These are phyloP conservation scores for Camptophora hylomeconis DNA, from an alignment of 2,329 filamentous ascomycete species.

Conservation along the genomic window DNA sequence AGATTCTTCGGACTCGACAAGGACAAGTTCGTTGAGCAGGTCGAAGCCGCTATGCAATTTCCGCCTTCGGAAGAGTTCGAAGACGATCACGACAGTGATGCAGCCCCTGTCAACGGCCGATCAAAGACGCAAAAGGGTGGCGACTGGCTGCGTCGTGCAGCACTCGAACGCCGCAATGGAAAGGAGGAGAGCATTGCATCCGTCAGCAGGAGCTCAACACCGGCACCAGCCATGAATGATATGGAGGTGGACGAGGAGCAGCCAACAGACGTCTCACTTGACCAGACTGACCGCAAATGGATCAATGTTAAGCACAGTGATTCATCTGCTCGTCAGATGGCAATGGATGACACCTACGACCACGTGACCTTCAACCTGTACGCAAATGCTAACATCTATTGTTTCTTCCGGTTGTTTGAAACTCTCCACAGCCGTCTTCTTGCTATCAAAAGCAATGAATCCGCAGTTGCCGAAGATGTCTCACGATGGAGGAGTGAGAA, in stretches of 20 bases:
- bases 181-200: conserved; percentile 70
- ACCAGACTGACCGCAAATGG: conserved; percentile 35
- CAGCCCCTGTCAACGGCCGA: conserved; percentile 55
- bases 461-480: conserved; percentile 60
- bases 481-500: conserved; percentile 46
- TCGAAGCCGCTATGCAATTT: conserved; percentile 30
- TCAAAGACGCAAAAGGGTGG: conserved; percentile 59
- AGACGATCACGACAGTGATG: conserved; percentile 62
- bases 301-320: conserved; percentile 45
- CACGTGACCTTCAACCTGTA: conserved; percentile 81
- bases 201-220: conserved; percentile 77
- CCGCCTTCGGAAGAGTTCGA: conserved; percentile 64
- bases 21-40: conserved; percentile 48
- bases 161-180: conserved; percentile 67
- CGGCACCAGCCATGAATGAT: conserved; percentile 23
- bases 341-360: conserved; percentile 65
- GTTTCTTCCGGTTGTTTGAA: conserved; percentile 89
- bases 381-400: conserved; percentile 79
- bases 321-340: conserved; percentile 32
- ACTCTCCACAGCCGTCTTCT: conserved; percentile 75
- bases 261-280: conserved; percentile 58
- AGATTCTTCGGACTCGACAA: conserved; percentile 64
- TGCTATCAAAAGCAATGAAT: conserved; percentile 68
- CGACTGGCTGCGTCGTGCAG: conserved; percentile 66
- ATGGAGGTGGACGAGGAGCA: conserved; percentile 14